Conservation (phyloP, 1,139 yeast genomes). For the Magnusiomyces clavatus region DNA sequence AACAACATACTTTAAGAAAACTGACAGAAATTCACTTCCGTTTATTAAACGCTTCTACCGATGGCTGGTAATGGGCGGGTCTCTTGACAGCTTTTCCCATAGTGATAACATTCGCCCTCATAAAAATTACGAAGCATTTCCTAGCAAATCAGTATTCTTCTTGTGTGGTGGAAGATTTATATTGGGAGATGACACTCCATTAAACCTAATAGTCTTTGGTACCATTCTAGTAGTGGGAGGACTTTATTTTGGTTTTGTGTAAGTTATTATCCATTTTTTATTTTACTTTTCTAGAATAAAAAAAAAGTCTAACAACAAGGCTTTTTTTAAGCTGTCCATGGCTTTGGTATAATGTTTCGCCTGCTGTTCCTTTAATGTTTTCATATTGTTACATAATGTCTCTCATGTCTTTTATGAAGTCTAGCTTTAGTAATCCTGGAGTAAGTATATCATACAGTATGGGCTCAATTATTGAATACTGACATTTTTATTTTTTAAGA, state of each 20-base stretch:
- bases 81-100: not conserved
- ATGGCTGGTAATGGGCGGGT: conserved; percentile 2
- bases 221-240: conserved; percentile 43
- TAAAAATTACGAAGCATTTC: conserved; percentile 35
- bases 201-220: conserved; percentile 35
- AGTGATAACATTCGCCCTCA: not conserved
- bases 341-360: conserved; percentile 51
- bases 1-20: not conserved
- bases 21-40: not conserved
- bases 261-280: conserved; percentile 12
- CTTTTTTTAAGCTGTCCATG: conserved; percentile 37
- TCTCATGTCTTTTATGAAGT: conserved; percentile 42
- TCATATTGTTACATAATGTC: conserved; percentile 50
- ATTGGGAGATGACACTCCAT: conserved; percentile 32
- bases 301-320: not conserved
- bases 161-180: conserved; percentile 60
- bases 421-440: conserved; percentile 65
- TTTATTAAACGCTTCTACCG: conserved; percentile 5
- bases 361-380: conserved; percentile 51
- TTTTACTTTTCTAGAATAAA: conserved; percentile 14
- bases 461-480: no score
- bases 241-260: conserved; percentile 43
- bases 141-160: conserved; percentile 36
- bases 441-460: conserved; percentile 23
- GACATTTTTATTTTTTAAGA: conserved; percentile 13